phyloP scores from a whole-genome alignment of 495 filamentous ascomycete genomes.

The Jackrogersella minutella region DNA sequence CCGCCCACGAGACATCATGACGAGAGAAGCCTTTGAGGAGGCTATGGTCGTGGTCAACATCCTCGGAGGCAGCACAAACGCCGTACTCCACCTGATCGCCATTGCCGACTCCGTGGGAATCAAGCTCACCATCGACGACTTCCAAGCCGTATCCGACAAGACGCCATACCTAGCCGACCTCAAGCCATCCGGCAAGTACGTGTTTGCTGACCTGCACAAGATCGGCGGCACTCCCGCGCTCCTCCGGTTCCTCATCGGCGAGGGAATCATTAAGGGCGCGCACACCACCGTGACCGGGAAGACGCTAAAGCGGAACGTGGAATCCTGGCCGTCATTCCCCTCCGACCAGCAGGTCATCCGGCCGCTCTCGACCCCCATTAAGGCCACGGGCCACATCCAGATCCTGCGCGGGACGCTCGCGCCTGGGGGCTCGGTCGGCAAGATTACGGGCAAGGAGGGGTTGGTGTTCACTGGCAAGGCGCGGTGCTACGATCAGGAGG shows the following conservation, averaged over 20 bases:
- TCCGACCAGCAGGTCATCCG: slow-evolving; percentile 89
- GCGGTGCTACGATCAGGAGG: slow-evolving; percentile 85
- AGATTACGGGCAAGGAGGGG: slow-evolving; percentile 98
- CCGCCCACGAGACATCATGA: slow-evolving; percentile 87
- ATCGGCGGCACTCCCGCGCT: slow-evolving; percentile 93
- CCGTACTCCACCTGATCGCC: slow-evolving; percentile 94
- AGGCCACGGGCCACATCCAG: slow-evolving; percentile 93
- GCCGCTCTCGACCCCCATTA: slow-evolving; percentile 90
- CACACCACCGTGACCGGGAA: slow-evolving; percentile 95
- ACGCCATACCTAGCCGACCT: slow-evolving; percentile 94
- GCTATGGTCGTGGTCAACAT: slow-evolving; percentile 97
- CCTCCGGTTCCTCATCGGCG: slow-evolving; percentile 88
- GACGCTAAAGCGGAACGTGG: slow-evolving; percentile 90
- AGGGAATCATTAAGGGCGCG: slow-evolving; percentile 86
- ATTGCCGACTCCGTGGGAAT: slow-evolving; percentile 95
- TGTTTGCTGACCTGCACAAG: slow-evolving; percentile 88
- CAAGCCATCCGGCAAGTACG: slow-evolving; percentile 96
- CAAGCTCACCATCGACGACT: slow-evolving; percentile 95
- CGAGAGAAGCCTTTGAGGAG: slow-evolving; percentile 91
- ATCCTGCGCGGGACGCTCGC: slow-evolving; percentile 92
- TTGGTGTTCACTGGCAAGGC: slow-evolving; percentile 87
- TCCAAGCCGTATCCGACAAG: slow-evolving; percentile 91
- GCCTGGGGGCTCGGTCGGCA: slow-evolving; percentile 91
- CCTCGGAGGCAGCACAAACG: slow-evolving; percentile 95
- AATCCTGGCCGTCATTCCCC: slow-evolving; percentile 79